Base-by-base conservation (phyloP, 1,139 yeast genomes). In the Blastobotrys indianensis region DNA sequence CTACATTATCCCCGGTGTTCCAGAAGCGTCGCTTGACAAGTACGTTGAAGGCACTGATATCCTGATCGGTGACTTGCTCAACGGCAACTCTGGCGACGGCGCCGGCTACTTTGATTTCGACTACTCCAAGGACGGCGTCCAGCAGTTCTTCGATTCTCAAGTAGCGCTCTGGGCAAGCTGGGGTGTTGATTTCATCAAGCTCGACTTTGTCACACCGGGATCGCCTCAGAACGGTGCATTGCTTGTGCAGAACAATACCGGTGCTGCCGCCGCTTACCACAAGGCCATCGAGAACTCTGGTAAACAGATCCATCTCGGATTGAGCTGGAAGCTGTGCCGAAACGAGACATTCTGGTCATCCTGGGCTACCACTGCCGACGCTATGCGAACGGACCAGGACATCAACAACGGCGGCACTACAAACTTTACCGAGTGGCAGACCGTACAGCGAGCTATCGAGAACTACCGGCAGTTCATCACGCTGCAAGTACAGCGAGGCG, bases 381-480 rank as follows among this genome's bases (percentile, higher is more conserved):
- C 49, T 4, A 38, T 46, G 47, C 35, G 49, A 32, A 46, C 47
- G 10, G 49, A 46, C 32, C 49, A 46, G 35, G 49, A 46, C 17
- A 43, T 46, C 12, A 36, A 46, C 42, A 43, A 46, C 36, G 29
- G 31, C 25, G 47, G 47, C 12, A 30, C 30, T 2, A 6, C 15
- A 13, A 46, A 39, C 6, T 46, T 48, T 13, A 37, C 39, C 15
- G 44, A 37, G 13, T 48, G 39, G 35, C 39, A 42, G 7, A 42
- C 45, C 12, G 47, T 42, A 17, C 51, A 48, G 30, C 41, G 51
- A 29, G 49, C 51, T 1, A 48, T 48, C 39, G 51, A 48, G 17
- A 48, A 48, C 38, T 48, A 48, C 37, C 30, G 51, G 10, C 51
- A 48, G 32, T 48, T 37, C 31, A 46, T 42, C 37, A 38, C 34